These are phyloP conservation scores for Grosmannia huntii DNA, from an alignment of 2,329 filamentous ascomycete species.

Conservation along the genomic window DNA sequence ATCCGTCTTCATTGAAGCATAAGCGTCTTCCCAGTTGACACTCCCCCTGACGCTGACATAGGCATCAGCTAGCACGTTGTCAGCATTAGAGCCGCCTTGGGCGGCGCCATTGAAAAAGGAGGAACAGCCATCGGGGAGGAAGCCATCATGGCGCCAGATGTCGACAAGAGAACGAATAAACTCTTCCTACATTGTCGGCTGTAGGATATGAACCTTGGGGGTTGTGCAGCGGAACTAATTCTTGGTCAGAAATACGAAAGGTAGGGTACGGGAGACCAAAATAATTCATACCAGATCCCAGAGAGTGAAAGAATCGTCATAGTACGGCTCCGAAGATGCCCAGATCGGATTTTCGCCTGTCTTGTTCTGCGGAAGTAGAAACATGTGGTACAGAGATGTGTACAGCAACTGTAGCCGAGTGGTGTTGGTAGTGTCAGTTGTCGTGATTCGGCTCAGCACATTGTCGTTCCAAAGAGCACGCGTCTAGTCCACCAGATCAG, in stretches of 20 bases:
- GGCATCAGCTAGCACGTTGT: constrained; percentile 61
- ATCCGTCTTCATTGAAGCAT: constrained; percentile 53
- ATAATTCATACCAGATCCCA: constrained; percentile 38
- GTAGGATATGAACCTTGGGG: constrained; percentile 50
- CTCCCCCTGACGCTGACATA: constrained; percentile 51
- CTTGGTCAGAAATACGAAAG: constrained; percentile 9
- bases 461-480: constrained; percentile 40
- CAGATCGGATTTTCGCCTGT: constrained; percentile 59
- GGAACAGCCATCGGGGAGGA: constrained; percentile 51
- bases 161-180: constrained; percentile 56
- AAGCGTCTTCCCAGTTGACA: constrained; percentile 52
- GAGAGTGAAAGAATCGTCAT: constrained; percentile 58
- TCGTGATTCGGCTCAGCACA: constrained; percentile 45
- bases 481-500: constrained; percentile 31
- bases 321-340: constrained; percentile 53
- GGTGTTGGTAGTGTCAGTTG: constrained; percentile 35
- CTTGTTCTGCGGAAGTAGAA: constrained; percentile 55
- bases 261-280: not conserved
- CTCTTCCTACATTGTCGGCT: constrained; percentile 50
- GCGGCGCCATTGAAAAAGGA: constrained; percentile 57
- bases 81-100: constrained; percentile 57
- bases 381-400: constrained; percentile 57
- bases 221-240: constrained; percentile 47
- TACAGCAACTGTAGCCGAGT: constrained; percentile 50
- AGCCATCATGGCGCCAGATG: constrained; percentile 52